These are phyloP conservation scores for Luvunga scandens DNA, from an alignment of 345 rosid genomes.

Conservation along the genomic window DNA sequence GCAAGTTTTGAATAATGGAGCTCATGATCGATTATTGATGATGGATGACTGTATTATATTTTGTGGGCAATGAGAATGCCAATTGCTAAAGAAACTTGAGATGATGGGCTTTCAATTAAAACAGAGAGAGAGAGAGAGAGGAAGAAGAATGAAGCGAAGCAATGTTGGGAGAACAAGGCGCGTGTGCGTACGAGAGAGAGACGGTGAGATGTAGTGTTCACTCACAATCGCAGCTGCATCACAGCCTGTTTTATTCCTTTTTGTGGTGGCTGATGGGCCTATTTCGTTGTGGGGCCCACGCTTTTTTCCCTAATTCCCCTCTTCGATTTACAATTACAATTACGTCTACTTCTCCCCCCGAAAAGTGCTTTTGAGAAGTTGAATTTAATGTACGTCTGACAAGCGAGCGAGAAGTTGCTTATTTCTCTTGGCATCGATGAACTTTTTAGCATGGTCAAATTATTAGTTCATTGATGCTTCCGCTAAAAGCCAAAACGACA, in stretches of 20 bases:
- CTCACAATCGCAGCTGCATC: slow-evolving; percentile 34
- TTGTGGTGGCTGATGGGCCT: not conserved
- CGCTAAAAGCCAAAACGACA: not conserved
- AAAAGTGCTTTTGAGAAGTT: not conserved
- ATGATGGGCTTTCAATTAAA: too few species aligned
- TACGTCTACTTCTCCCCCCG: not conserved
- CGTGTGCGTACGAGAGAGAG: not conserved
- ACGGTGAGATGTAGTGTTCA: slow-evolving; percentile 34
- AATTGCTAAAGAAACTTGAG: too few species aligned
- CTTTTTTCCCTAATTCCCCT: too few species aligned
- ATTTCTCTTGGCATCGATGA: not conserved
- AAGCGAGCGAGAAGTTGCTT: not conserved
- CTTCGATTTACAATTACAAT: not conserved
- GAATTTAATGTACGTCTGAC: not conserved
- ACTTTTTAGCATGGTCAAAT: not conserved
- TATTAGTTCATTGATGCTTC: not conserved
- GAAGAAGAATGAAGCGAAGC: not conserved
- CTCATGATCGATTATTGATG: slow-evolving; percentile 35
- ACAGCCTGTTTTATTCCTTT: slow-evolving; percentile 55
- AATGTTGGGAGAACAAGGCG: not conserved
- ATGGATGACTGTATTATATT: too few species aligned
- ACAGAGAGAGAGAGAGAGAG: too few species aligned
- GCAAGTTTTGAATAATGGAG: slow-evolving; percentile 59
- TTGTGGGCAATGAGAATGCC: too few species aligned
- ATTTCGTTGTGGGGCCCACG: slow-evolving; percentile 29